phyloP scores from a whole-genome alignment of 2,329 filamentous ascomycete species.

The Hyphodiscus sp. region DNA sequence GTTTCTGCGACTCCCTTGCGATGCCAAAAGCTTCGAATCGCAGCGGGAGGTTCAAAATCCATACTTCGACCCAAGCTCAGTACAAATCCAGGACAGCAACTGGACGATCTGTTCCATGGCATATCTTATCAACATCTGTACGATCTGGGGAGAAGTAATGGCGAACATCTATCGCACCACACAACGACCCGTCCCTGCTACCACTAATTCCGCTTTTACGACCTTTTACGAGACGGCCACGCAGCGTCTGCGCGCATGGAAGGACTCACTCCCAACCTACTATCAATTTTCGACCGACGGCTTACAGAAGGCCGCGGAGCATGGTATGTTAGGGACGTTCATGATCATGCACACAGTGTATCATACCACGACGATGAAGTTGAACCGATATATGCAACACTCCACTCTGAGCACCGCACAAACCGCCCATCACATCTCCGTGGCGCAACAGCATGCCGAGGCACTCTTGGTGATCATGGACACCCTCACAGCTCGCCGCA shows the following conservation, averaged over 20 bases:
- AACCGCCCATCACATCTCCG: conserved; percentile 39
- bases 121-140: conserved; percentile 54
- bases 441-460: conserved; percentile 46
- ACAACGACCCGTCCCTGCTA: conserved; percentile 13
- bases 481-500: conserved; percentile 33
- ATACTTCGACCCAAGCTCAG: conserved; percentile 49
- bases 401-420: conserved; percentile 35
- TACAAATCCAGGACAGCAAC: conserved; percentile 33
- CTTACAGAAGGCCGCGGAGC: conserved; percentile 46
- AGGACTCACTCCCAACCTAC: conserved; percentile 45
- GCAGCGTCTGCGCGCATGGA: conserved; percentile 52
- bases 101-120: conserved; percentile 39
- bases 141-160: conserved; percentile 60
- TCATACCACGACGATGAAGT: conserved; percentile 55
- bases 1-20: conserved; percentile 59
- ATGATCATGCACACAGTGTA: conserved; percentile 62
- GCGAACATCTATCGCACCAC: conserved; percentile 50
- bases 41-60: conserved; percentile 51
- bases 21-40: conserved; percentile 54
- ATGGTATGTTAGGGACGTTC: conserved; percentile 51
- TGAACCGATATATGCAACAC: conserved; percentile 53
- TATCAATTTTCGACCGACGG: conserved; percentile 51
- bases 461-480: conserved; percentile 43
- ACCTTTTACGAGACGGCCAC: conserved; percentile 46
- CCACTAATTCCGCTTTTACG: conserved; percentile 32